Evolutionary conservation across 75 land plant species (phyloP), one percentile per base, ranked within the genome.

Genomic region (Pinus taeda): DNA sequence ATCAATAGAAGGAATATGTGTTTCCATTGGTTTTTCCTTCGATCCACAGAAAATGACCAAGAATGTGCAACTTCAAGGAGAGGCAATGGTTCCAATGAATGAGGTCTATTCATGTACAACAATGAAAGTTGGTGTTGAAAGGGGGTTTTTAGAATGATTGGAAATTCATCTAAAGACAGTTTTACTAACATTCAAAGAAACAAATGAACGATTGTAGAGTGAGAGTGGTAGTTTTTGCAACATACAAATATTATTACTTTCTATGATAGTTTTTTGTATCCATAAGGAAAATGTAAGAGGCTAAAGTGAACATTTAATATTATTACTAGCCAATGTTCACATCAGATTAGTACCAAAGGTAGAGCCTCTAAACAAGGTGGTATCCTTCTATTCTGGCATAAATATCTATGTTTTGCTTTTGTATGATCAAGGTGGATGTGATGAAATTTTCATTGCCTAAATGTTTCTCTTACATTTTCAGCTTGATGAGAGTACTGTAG

Each of bases 231-330:
- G n/a, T n/a, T n/a, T n/a, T n/a, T n/a, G n/a, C n/a, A n/a, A n/a
- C n/a, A n/a, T n/a, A n/a, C n/a, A n/a, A n/a, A n/a, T n/a, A 37
- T 69, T 5, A 15, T 30, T 64, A 5, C 37, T 15, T 65, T 65
- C 69, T 33, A 65, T 33, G 42, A 33, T 20, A 21, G 60, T 13
- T 83, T 76, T 12, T 26, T 79, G 59, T 77, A 36, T 79, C 65
- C 91, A 97, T 96, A 93, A 86, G 79, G 98, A 95, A 77, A 95
- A 85, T 81, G 99, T 97, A 63, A 89, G 90, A 49, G 95, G 95
- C 79, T 96, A 95, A 81, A 85, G 99, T 74, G 99, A 95, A 76
- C 91, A 97, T 77, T 80, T 97, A 82, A 93, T 95, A 78, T 77
- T 97, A 74, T 70, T 97, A 73, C 90, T 97, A 78, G 92, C 98